Base-by-base conservation (phyloP, 345 rosid species). In the Pistacia atlantica region DNA sequence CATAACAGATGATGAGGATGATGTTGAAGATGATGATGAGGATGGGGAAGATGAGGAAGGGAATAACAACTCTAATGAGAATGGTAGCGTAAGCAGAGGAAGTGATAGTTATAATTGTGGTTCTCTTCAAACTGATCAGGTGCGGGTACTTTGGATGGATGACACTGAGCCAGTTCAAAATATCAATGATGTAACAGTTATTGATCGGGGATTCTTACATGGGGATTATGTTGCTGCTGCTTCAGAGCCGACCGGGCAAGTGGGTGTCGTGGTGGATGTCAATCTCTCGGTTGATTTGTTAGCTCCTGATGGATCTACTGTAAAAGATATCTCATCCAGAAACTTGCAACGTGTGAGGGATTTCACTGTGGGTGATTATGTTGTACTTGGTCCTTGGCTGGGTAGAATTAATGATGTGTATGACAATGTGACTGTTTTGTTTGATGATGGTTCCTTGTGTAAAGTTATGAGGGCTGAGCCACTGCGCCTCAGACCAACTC, bases 401-500 rank as follows among this genome's bases (percentile, higher is more conserved):
- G 98, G 99, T 77, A 88, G 97, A 86, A 82, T 96, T 78, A 93
- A 92, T 87, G 99, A 94, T 83, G 90, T 93, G 74, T 79, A 87
- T 80, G 99, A 96, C 83, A 92, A 93, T 83, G 97, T 96, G 77
- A 96, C 95, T 48, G 98, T 96, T 75, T 82, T 90, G 82, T 85
- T 92, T 81, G 99, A 93, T 86, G 99, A 96, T 87, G 95, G 99
- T 79, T 91, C 98, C 66, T 81, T 88, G 72, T 96, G 99, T 89
- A 89, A 91, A 87, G 95, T 96, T 61, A 75, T 65, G 66, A 95
- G 92, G 79, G 97, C 92, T 69, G 98, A 96, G 75, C 97, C 99
- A 14, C 82, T 83, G 74, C 93, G 77, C 59, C 91, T 91, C 64
- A 92, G 81, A 87, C 97, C 99, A 73, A 79, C 86, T 67, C 75